A percentile compares a stretch with the other conserved stretches of the same genome.
Evolutionary conservation across 176 grass and related monocot genomes (phyloP).

Genomic region (Aegilops bicornis): DNA sequence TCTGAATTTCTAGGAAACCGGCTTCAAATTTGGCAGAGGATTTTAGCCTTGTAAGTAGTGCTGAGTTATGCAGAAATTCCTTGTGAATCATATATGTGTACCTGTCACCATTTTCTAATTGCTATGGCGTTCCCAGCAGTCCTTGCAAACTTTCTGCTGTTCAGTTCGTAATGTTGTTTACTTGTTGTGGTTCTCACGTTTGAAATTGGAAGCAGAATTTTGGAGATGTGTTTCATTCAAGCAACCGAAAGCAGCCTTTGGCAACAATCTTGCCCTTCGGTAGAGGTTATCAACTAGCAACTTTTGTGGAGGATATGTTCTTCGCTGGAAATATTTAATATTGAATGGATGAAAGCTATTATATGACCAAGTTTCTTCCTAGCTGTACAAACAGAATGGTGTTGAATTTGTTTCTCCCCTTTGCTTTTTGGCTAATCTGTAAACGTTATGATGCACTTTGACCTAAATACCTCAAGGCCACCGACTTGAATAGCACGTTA

Average conservation of each 20-base stretch:
- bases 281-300: neutral
- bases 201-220: conserved; percentile 6
- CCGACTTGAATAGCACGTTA: too few species aligned
- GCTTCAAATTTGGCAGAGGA: neutral
- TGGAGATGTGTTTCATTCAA: neutral
- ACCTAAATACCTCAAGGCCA: too few species aligned
- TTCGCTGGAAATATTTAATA: neutral
- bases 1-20: neutral
- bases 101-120: neutral
- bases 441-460: too few species aligned
- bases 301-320: conserved; percentile 7
- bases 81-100: neutral
- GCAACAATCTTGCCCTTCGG: conserved; percentile 28
- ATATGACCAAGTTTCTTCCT: conserved; percentile 1
- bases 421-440: neutral
- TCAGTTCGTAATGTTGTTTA: neutral
- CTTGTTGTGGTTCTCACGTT: conserved; percentile 32
- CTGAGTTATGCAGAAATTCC: neutral
- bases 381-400: conserved; percentile 1
- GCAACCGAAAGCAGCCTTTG: neutral
- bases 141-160: neutral
- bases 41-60: neutral
- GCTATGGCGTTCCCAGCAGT: neutral
- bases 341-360: neutral
- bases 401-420: neutral